Base-by-base conservation (phyloP, 495 filamentous ascomycete species). In the Talaromyces ruber region DNA sequence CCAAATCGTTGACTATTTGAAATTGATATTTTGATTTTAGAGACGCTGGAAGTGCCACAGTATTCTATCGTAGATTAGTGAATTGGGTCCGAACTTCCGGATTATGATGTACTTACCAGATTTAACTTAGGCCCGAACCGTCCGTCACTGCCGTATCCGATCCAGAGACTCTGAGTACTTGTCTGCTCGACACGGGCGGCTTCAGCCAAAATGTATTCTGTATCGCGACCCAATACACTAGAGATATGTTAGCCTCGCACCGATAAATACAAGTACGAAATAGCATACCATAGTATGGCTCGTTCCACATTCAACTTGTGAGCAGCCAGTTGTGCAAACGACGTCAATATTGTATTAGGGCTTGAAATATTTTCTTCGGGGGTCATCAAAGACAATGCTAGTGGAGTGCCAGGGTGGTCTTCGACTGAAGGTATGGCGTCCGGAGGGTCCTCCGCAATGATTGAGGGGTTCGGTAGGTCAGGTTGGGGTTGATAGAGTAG, bases 161-260 rank as follows among this genome's bases (percentile, higher is more conserved):
- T 51, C 45, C 59, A 50, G 28, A 57, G n/a, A 57, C 29, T 8
- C n/a, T 57, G 26, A 8, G 28, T 12, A 57, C n/a, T 30, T 9
- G 54, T 57, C 11, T 57, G 26, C 28, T 57, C 54, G 3, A 73
- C 77, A 60, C 77, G 79, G 3, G 80, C 78, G 25, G 76, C 71
- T 64, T 86, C 82, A 3, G 83, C 83, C 30, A 86, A 69, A 39
- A 84, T 81, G 54, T 81, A 84, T 66, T 86, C 82, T 21, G 78
- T 74, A 3, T 81, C 74, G 22, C 78, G 75, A 63, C 85, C 86
- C 56, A 87, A 82, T 21, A 91, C 76, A 37, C 83, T 75, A 24
- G 3, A 51, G 1, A 62, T 59, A n/a, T 66, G 47, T 63, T 45
- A 26, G 24, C n/a, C n/a, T n/a, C n/a, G n/a, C n/a, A 22, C 34